A percentile compares a stretch with the other conserved stretches of the same genome.
phyloP scores from a whole-genome alignment of 2,329 filamentous ascomycete species.

The Talaromyces sp. region DNA sequence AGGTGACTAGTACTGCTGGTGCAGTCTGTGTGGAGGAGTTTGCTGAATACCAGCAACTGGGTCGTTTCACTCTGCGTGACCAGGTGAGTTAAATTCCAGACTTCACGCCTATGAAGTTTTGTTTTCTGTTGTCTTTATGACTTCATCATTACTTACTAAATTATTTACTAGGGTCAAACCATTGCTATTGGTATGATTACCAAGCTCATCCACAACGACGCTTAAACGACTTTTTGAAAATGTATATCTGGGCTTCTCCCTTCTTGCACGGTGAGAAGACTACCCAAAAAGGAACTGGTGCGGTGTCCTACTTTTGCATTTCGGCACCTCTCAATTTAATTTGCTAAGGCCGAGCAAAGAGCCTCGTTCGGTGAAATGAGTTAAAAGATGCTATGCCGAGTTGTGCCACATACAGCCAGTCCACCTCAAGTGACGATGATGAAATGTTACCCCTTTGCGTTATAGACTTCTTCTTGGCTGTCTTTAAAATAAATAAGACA shows the following conservation, averaged over 20 bases:
- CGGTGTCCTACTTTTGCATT: not conserved
- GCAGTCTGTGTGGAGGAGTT: constrained; percentile 92
- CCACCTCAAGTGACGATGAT: constrained; percentile 38
- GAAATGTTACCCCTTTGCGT: constrained; percentile 29
- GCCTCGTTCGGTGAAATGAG: constrained; percentile 20
- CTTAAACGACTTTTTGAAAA: constrained; percentile 13
- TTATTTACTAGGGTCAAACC: constrained; percentile 76
- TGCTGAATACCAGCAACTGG: constrained; percentile 93
- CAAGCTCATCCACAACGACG: constrained; percentile 65
- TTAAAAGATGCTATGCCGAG: constrained; percentile 25
- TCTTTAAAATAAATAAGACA: constrained; percentile 25
- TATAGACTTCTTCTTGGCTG: constrained; percentile 24
- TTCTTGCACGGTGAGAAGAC: constrained; percentile 3
- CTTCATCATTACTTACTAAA: constrained; percentile 24
- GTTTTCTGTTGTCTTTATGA: constrained; percentile 5
- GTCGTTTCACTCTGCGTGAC: constrained; percentile 85
- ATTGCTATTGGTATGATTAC: constrained; percentile 99
- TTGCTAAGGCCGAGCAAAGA: constrained; percentile 2
- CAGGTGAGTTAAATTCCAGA: constrained; percentile 60
- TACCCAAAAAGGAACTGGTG: constrained; percentile 11
- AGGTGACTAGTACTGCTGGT: constrained; percentile 82
- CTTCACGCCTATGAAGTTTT: not conserved
- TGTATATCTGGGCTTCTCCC: constrained; percentile 4
- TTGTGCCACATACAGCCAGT: constrained; percentile 24
- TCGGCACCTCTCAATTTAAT: not conserved